These are phyloP conservation scores for Fusarium sp. DNA, from an alignment of 2,329 filamentous ascomycete genomes.

Conservation along the genomic window DNA sequence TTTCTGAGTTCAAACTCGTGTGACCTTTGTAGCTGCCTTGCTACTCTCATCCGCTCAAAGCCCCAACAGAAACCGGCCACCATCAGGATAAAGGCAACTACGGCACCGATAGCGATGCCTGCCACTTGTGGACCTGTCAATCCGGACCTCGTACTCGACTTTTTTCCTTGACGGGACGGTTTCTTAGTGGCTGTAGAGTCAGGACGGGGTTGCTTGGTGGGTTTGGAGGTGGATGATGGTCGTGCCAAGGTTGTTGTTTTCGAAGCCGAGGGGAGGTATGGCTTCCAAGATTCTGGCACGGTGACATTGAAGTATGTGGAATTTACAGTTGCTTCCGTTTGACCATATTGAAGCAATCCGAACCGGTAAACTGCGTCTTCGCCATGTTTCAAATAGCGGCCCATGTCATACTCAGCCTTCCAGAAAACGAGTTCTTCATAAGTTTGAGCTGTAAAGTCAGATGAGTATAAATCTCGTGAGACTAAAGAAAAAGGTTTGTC, in stretches of 20 bases:
- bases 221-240: no score
- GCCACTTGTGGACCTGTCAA: not conserved
- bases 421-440: not conserved
- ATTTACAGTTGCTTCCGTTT: no score
- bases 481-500: no score
- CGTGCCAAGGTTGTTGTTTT: not conserved
- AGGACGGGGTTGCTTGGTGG: not conserved
- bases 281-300: not conserved
- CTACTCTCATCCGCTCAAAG: not conserved
- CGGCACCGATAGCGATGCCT: not conserved
- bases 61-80: not conserved
- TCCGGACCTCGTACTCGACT: not conserved
- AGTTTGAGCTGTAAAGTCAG: not conserved
- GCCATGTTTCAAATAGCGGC: not conserved
- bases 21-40: not conserved
- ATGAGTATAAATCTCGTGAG: not conserved
- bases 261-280: not conserved
- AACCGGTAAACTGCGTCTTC: not conserved
- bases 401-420: not conserved
- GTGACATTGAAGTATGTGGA: not conserved
- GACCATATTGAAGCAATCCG: no score
- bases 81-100: not conserved
- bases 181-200: not conserved
- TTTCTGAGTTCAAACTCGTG: not conserved
- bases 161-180: fast-evolving